These are phyloP conservation scores for Boletus rufocinnamomeus DNA, from an alignment of 768 basidiomycete species.

Conservation along the genomic window DNA sequence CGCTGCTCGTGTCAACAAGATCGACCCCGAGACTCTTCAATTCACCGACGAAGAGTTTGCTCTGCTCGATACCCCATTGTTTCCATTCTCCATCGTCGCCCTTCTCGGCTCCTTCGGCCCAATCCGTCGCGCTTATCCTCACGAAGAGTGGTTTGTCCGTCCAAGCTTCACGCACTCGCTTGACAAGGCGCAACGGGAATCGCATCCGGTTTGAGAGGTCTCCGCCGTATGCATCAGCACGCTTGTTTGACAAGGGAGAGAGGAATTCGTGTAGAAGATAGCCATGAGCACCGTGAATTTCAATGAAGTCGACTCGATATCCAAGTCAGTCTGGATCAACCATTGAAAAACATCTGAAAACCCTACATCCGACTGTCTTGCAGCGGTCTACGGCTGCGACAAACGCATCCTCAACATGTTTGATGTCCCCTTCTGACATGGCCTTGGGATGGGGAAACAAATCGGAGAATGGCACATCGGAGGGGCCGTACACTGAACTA, in stretches of 20 bases:
- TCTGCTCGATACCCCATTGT: conserved; percentile 81
- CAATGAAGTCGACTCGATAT: conserved; percentile 64
- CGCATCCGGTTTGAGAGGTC: conserved; percentile 72
- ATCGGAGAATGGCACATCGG: conserved; percentile 53
- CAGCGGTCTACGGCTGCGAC: conserved; percentile 52
- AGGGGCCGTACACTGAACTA: conserved; percentile 60
- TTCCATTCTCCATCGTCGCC: conserved; percentile 55
- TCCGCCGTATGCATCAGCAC: conserved; percentile 74
- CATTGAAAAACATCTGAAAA: neutral
- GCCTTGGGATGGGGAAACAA: conserved; percentile 57
- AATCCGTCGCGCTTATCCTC: conserved; percentile 67
- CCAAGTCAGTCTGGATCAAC: conserved; percentile 10
- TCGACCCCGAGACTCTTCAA: conserved; percentile 67
- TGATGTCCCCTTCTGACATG: conserved; percentile 56
- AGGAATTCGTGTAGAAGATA: conserved; percentile 63
- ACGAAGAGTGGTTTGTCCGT: conserved; percentile 69
- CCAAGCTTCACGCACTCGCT: conserved; percentile 58
- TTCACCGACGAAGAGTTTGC: conserved; percentile 54
- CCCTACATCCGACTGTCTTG: conserved; percentile 63
- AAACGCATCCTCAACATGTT: conserved; percentile 62
- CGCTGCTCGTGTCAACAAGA: conserved; percentile 71
- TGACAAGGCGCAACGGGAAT: conserved; percentile 59
- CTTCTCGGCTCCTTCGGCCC: conserved; percentile 59
- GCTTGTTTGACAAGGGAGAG: conserved; percentile 73
- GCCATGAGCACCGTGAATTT: conserved; percentile 73